Percentiles rank a stretch among this genome's conserved stretches.
Conservation (phyloP, 1,139 yeast species). For the Nakaseomyces uthaithaninus region DNA sequence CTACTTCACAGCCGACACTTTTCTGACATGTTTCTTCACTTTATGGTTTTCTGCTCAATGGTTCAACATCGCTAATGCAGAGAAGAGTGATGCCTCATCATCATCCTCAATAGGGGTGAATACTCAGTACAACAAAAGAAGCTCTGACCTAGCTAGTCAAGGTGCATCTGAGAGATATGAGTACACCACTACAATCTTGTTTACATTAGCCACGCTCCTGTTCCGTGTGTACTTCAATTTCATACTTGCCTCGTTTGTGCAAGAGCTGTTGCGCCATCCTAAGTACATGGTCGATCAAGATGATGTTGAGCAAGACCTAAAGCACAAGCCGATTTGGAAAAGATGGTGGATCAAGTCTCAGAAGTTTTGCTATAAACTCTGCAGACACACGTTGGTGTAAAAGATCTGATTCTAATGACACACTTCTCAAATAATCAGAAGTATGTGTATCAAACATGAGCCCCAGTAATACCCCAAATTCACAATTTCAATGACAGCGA, state of each 20-base stretch:
- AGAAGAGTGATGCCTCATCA: conserved; percentile 24
- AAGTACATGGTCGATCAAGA: conserved; percentile 31
- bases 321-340: conserved; percentile 26
- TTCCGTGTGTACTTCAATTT: conserved; percentile 60
- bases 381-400: conserved; percentile 19
- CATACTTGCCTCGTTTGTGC: conserved; percentile 52
- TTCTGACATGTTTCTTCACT: conserved; percentile 60
- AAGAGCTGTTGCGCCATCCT: conserved; percentile 32
- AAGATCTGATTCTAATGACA: too few relatives aligned
- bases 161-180: conserved; percentile 69
- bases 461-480: too few relatives aligned
- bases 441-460: too few relatives aligned
- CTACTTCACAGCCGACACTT: conserved; percentile 58
- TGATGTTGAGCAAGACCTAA: conserved; percentile 33
- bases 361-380: conserved; percentile 23
- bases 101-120: background rate
- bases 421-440: too few relatives aligned
- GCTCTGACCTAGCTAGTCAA: conserved; percentile 35
- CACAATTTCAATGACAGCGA: too few relatives aligned
- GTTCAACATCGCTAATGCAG: conserved; percentile 40
- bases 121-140: conserved; percentile 5
- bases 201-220: conserved; percentile 47
- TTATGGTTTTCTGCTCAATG: conserved; percentile 66
- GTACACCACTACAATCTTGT: conserved; percentile 53
- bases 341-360: conserved; percentile 31